These are phyloP conservation scores for Euphorbia tirucalli DNA, from an alignment of 345 rosid species.

Conservation along the genomic window DNA sequence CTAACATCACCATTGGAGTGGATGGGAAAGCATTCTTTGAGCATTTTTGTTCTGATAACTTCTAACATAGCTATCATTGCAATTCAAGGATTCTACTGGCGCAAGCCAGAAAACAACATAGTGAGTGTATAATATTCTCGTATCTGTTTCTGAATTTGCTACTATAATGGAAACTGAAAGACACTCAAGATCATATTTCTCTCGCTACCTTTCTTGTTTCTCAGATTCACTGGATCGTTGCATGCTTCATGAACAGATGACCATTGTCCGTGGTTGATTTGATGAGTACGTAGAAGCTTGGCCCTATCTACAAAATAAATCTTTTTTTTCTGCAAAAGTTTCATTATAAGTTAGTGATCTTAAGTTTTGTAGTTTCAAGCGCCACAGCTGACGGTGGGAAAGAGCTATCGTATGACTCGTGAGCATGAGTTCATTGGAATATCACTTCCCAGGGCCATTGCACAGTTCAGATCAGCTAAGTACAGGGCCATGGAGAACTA, in stretches of 20 bases:
- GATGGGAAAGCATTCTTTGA: slow-evolving; percentile 49
- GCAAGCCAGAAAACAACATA: slow-evolving; percentile 31
- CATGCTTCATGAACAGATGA: slow-evolving; percentile 25
- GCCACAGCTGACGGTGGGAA: not conserved
- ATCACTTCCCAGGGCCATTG: not conserved
- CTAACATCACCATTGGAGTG: slow-evolving; percentile 34
- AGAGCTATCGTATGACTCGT: not conserved
- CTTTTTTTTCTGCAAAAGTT: not conserved
- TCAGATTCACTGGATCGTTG: slow-evolving; percentile 42
- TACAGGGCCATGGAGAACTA: not conserved
- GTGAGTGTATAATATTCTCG: slow-evolving; percentile 21
- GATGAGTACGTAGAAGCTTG: not conserved
- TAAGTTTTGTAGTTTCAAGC: not conserved
- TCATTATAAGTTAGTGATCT: not conserved
- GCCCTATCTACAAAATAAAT: not conserved
- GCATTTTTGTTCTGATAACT: slow-evolving; percentile 35
- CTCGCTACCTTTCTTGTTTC: slow-evolving; percentile 1
- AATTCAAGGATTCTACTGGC: slow-evolving; percentile 44
- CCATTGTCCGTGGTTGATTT: not conserved
- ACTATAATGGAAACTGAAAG: not conserved
- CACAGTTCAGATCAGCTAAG: not conserved
- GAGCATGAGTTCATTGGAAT: not conserved
- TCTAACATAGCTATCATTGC: slow-evolving; percentile 38
- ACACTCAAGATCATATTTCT: slow-evolving; percentile 1
- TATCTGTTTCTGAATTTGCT: not conserved